Evolutionary conservation across 2,329 filamentous ascomycete species (phyloP), one percentile per base, ranked within the genome.

Genomic region (Cladosporium sp.): DNA sequence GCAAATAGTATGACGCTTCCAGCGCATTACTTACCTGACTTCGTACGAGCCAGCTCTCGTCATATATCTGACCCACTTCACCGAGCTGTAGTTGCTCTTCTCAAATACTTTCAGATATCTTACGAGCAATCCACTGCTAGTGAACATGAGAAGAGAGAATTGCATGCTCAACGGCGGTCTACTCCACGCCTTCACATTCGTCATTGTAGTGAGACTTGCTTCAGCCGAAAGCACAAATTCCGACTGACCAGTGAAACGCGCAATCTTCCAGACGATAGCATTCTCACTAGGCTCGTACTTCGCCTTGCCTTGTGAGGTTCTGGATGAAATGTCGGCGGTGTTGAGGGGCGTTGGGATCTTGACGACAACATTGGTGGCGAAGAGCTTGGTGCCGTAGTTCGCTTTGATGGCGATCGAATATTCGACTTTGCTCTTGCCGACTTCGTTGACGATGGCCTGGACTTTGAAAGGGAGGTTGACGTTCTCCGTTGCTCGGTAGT

Each of bases 51-150:
- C 93, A 13, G 92, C 93, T 59, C 92, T 84, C 15, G 93, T 99
- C 93, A 99, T 97, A 71, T 99, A 99, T 61, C 93, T 79, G 61
- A 99, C 93, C 93, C 93, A 99, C 72, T 99, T 99, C 43, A 99
- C 93, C 66, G 90, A 96, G 56, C 88, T 95, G 69, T 99, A 99
- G 71, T 97, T 97, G 71, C 83, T 93, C 83, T 99, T 99, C 75
- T 99, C 93, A 74, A 99, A 99, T 1, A 99, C 93, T 73, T 99
- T 99, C 52, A 99, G 73, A 69, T 99, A 99, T 43, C 95, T 78
- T 51, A 99, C 93, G 57, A 99, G 68, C 65, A 99, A 68, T 1
- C 93, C 93, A 1, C 88, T 95, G 66, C 89, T 96, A 17, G 93
- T 99, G 67, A 99, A 99, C 95, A 99, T 99, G 63, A 99, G 78